Percentiles rank a stretch among this genome's conserved stretches.
Evolutionary conservation across 768 basidiomycete species (phyloP).

Genomic region (Nidula microcarpa): DNA sequence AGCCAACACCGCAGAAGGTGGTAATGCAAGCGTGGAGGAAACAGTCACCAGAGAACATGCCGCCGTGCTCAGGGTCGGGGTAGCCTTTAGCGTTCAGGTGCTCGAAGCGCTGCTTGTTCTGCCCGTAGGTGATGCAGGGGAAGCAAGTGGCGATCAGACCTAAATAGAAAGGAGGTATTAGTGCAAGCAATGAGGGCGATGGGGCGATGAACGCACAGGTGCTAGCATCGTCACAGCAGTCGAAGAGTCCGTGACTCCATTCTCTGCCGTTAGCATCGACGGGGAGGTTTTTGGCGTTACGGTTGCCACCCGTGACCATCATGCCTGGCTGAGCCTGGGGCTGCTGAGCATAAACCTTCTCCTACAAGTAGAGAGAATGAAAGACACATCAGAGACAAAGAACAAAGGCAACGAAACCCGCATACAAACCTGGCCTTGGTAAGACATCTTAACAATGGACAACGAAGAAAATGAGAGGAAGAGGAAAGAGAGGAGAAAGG

Average conservation of each 20-base stretch:
- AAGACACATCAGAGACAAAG: not conserved
- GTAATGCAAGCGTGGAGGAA: slow-evolving; percentile 26
- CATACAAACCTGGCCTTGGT: no score
- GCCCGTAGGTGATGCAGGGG: not conserved
- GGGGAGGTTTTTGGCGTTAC: slow-evolving; percentile 29
- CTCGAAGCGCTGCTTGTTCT: not conserved
- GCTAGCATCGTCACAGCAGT: slow-evolving; percentile 5
- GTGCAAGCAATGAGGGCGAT: not conserved
- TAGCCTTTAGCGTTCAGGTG: not conserved
- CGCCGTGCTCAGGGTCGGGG: not conserved
- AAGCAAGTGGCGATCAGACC: not conserved
- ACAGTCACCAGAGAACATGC: slow-evolving; percentile 15
- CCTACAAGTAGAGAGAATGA: not conserved
- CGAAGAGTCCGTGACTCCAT: slow-evolving; percentile 9
- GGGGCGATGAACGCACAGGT: slow-evolving; percentile 1
- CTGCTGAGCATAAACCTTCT: not conserved
- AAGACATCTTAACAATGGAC: not conserved
- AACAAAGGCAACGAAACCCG: not conserved
- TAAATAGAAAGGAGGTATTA: not conserved
- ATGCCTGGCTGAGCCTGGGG: slow-evolving; percentile 4
- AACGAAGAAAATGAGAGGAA: not conserved
- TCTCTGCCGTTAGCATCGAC: slow-evolving; percentile 21
- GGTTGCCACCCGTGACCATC: slow-evolving; percentile 25
- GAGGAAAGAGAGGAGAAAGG: not conserved
- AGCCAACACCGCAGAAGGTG: slow-evolving; percentile 27